Evolutionary conservation across 805 yeast genomes (phyloP).

Genomic region (Millerozyma miso): DNA sequence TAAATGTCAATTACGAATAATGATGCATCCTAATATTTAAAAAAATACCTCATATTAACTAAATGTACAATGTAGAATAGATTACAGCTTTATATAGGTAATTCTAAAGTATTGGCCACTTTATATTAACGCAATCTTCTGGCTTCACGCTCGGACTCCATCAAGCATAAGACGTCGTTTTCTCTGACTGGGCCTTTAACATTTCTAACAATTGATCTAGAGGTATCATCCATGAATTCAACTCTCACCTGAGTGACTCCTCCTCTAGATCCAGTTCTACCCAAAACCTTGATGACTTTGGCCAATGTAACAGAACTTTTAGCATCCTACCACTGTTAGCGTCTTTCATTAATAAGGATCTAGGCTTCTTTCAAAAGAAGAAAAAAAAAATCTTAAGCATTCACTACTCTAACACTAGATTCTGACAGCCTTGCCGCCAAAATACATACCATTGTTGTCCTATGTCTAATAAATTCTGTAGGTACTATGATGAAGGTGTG

Average conservation of each 20-base stretch:
- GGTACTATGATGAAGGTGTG: not conserved
- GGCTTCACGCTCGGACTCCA: slow-evolving; percentile 99
- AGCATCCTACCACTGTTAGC: slow-evolving; percentile 38
- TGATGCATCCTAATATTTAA: not conserved
- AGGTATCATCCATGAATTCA: slow-evolving; percentile 44
- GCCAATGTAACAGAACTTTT: slow-evolving; percentile 97
- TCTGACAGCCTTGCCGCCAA: no score
- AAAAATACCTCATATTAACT: not conserved
- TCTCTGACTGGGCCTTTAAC: slow-evolving; percentile 51
- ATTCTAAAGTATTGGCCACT: not conserved
- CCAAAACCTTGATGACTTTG: slow-evolving; percentile 98
- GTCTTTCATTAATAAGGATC: no score
- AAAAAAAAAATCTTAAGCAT: no score
- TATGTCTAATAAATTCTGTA: not conserved
- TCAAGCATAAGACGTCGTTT: slow-evolving; percentile 94
- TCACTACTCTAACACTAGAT: no score
- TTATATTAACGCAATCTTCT: slow-evolving; percentile 73
- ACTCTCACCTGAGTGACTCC: slow-evolving; percentile 60
- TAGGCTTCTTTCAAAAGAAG: no score
- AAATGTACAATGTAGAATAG: not conserved
- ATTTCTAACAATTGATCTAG: slow-evolving; percentile 49
- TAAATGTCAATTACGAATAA: not conserved
- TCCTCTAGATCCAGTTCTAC: slow-evolving; percentile 99
- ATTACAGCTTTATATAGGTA: not conserved
- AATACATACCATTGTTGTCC: not conserved